Evolutionary conservation across 1,139 yeast genomes (phyloP), one percentile per base, ranked within the genome.

Genomic region (Sugiyamaella paludigena): DNA sequence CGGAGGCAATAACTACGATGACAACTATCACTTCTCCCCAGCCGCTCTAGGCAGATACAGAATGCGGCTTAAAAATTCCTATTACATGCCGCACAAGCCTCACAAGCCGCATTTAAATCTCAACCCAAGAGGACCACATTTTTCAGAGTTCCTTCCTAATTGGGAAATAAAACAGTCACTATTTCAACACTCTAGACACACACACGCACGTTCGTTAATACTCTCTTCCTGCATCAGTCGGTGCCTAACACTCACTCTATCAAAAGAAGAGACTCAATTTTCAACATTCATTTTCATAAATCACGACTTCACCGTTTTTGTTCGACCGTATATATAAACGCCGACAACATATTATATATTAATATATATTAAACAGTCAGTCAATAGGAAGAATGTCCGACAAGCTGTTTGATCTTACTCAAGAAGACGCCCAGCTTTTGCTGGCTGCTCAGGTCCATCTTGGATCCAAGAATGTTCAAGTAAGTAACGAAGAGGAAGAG

Each of bases 371-470:
- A 41, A 34, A 40, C 36, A 35, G 43, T 38, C 36, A 37, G 39
- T 35, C 48, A 45, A 38, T 33, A 43, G 42, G 42, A 35, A 59
- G 49, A 51, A 85, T 85, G 94, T 84, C 94, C 73, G 66, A 61
- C 77, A 88, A 87, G 79, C 82, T 91, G 75, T 87, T 87, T 79
- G 92, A 79, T 73, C 69, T 69, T 56, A 69, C 97, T 77, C 91
- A 94, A 79, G 97, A 91, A 81, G 98, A 92, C 81, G 96, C 96
- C 81, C 94, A 92, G 84, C 88, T 92, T 77, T 85, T 94, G 80
- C 85, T 94, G 80, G 98, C 99, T 76, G 99, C 99, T 77, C 92
- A 92, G 88, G 92, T 86, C 71, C 99, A 94, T 84, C 87, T 92
- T 77, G 99, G 99, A 77, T 84, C 98, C 75, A 92, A 92, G 89